Base-by-base conservation (phyloP, 1,284 basidiomycete species). In the Tylopilus sp. region DNA sequence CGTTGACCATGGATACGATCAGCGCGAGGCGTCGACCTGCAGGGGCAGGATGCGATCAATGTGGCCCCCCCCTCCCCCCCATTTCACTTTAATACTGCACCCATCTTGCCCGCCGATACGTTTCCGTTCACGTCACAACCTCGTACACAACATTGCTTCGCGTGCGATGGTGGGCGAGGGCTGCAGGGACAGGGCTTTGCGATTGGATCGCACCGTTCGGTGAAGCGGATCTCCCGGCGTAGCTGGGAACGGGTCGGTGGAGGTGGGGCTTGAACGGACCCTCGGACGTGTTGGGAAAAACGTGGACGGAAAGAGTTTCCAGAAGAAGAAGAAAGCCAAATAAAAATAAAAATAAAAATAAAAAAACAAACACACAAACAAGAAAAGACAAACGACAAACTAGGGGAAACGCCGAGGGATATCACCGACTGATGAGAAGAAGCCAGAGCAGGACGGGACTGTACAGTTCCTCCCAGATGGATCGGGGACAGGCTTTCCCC, bases 41-140 rank as follows among this genome's bases (percentile, higher is more conserved):
- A 34, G 18, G 26, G 26, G 26, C 26, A 28, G 7, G 28, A 5
- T 23, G 28, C 12, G 3, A 11, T 29, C 28, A 11, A 11, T 10
- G 26, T 28, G 26, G n/a, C n/a, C n/a, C n/a, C 26, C 26, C 26
- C 7, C 26, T 8, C 9, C 8, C 9, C 33, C 18, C 34, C 29
- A n/a, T 11, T 28, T 40, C 34, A 23, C 55, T 51, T 63, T 46
- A 59, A 63, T 59, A 58, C 50, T 29, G n/a, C n/a, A n/a, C n/a
- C n/a, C n/a, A n/a, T n/a, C n/a, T n/a, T n/a, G n/a, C n/a, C n/a
- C n/a, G n/a, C n/a, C n/a, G 21, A 23, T 23, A 23, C 21, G 21
- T 23, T 23, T 23, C 21, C 21, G 21, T 23, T 23, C 21, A 23
- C 21, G 21, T 23, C 21, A 6, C 21, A 6, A 23, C n/a, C n/a